Evolutionary conservation across 768 basidiomycete genomes (phyloP).

Genomic region (Suillus alpinus): DNA sequence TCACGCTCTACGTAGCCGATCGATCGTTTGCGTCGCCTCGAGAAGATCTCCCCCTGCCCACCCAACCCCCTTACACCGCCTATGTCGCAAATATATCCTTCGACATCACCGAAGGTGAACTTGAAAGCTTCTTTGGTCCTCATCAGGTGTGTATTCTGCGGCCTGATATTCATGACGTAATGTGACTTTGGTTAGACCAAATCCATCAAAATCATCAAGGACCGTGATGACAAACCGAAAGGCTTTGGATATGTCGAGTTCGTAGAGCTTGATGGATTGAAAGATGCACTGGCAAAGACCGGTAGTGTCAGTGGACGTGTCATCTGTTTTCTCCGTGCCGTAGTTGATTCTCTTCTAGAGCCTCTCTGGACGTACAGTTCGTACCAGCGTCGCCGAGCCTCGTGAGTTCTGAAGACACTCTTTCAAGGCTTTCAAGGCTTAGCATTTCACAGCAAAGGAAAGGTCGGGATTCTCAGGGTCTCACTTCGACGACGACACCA

Average conservation of each 20-base stretch:
- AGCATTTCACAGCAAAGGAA: constrained; percentile 64
- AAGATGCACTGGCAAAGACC: constrained; percentile 73
- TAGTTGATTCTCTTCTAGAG: constrained; percentile 36
- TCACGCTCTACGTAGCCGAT: constrained; percentile 42
- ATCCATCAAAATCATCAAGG: constrained; percentile 89
- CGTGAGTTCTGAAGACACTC: constrained; percentile 56
- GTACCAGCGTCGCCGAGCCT: constrained; percentile 94
- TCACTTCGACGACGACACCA: constrained; percentile 64
- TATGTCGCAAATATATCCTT: constrained; percentile 95
- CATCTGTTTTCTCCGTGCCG: neutral
- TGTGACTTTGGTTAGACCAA: constrained; percentile 49
- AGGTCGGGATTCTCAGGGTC: constrained; percentile 53
- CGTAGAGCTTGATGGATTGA: constrained; percentile 78
- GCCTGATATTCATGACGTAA: neutral
- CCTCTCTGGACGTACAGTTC: constrained; percentile 75
- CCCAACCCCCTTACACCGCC: constrained; percentile 92
- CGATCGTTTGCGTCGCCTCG: constrained; percentile 58
- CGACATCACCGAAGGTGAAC: constrained; percentile 81
- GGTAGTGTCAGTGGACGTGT: constrained; percentile 53
- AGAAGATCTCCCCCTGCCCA: constrained; percentile 95
- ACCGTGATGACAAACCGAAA: constrained; percentile 91
- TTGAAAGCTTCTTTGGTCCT: constrained; percentile 76
- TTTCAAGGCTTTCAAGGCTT: constrained; percentile 7
- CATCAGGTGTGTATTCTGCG: constrained; percentile 46
- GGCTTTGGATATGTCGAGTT: constrained; percentile 99